Percentiles rank a stretch among this genome's conserved stretches.
phyloP scores from a whole-genome alignment of 2,329 filamentous ascomycete genomes.

The Ophiostoma ulmi region DNA sequence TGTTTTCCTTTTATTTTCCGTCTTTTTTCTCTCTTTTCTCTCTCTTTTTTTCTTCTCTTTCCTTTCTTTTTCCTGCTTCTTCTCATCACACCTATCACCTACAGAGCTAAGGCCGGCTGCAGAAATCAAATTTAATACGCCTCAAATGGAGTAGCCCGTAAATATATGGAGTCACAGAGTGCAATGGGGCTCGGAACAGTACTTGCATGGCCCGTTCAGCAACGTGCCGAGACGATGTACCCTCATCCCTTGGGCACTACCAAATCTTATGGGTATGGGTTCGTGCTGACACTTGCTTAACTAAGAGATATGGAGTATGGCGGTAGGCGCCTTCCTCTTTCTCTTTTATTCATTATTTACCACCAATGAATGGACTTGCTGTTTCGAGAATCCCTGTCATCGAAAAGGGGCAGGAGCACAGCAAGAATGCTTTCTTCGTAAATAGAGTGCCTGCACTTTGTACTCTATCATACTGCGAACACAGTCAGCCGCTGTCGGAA shows the following conservation, averaged over 20 bases:
- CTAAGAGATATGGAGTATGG: neutral
- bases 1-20: neutral
- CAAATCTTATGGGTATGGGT: neutral
- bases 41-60: neutral
- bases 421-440: neutral
- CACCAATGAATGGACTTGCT: neutral
- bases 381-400: slow-evolving; percentile 12
- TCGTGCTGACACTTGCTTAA: neutral
- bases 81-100: neutral
- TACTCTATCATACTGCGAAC: too few relatives aligned
- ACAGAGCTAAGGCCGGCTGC: neutral
- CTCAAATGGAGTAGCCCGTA: neutral
- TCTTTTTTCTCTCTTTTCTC: neutral
- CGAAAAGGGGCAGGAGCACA: slow-evolving; percentile 2
- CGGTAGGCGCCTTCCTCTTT: neutral
- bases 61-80: neutral
- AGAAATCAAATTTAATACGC: neutral
- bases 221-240: slow-evolving; percentile 8
- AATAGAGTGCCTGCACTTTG: too few relatives aligned
- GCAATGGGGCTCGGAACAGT: neutral
- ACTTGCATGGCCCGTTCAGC: slow-evolving; percentile 9
- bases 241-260: slow-evolving; percentile 1
- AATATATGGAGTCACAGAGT: neutral
- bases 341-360: neutral
- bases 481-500: neutral